Evolutionary conservation across 441 rosid genomes (phyloP).

Genomic region (Jatropha podagrica): DNA sequence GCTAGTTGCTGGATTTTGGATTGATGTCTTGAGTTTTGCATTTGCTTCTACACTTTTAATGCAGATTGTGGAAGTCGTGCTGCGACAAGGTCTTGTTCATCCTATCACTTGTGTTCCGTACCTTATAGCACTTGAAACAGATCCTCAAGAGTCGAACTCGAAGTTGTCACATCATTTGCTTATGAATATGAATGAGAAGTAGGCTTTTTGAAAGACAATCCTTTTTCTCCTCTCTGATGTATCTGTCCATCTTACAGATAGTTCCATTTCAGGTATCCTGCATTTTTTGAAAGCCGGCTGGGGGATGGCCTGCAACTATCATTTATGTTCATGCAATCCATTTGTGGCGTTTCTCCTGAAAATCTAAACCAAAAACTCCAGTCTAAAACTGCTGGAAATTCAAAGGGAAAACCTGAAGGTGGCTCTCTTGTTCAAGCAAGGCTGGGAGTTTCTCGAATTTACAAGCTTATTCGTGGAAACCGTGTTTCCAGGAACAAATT

Average conservation of each 20-base stretch:
- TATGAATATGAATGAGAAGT: conserved; percentile 99
- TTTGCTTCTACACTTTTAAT: conserved; percentile 18
- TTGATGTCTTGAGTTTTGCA: conserved; percentile 13
- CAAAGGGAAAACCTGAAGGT: conserved; percentile 63
- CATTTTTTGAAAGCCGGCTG: conserved; percentile 94
- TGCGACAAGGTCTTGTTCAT: conserved; percentile 99
- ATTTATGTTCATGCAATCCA: conserved; percentile 72
- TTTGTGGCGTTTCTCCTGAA: conserved; percentile 42
- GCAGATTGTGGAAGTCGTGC: conserved; percentile 98
- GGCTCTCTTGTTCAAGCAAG: conserved; percentile 81
- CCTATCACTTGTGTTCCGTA: conserved; percentile 99
- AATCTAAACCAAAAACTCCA: conserved; percentile 53
- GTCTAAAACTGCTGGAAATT: conserved; percentile 57
- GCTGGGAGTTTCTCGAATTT: conserved; percentile 95
- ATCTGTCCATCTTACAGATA: conserved; percentile 26
- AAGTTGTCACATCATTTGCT: conserved; percentile 97
- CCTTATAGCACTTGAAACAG: conserved; percentile 98
- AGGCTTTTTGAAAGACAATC: conserved; percentile 25
- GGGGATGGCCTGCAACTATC: conserved; percentile 99
- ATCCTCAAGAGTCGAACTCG: conserved; percentile 89
- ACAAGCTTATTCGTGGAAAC: conserved; percentile 96
- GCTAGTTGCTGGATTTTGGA: neutral
- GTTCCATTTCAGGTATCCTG: conserved; percentile 77
- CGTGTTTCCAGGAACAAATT: conserved; percentile 91
- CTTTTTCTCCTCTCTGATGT: neutral